Base-by-base conservation (phyloP, 108 stramenopile species). In the Skeletonema grethae region DNA sequence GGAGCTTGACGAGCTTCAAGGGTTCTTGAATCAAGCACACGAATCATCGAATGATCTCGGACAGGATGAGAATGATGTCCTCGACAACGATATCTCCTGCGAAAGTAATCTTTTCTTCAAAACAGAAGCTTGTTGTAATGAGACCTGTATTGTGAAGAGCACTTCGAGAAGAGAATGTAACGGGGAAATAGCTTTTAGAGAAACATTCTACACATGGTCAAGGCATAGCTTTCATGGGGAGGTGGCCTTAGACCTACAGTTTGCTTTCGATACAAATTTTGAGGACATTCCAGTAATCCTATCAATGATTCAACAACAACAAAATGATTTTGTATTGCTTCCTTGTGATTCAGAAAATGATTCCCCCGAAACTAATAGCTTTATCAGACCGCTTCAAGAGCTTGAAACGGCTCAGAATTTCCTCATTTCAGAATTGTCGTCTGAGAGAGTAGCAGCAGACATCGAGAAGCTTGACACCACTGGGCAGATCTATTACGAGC, bases 231-330 rank as follows among this genome's bases (percentile, higher is more conserved):
- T 91, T 59, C 43, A 29, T 13, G 91, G 93, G 6, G 61, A 73
- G 28, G 67, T 92, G 7, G 55, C 72, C 9, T 77, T 94, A 32
- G 85, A 85, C 6, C 55, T 69, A 28, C 73, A 76, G 67, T 29
- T 82, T 25, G 57, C 38, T 7, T 70, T 70, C 29, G 69, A 48
- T 7, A 82, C 89, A 58, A 70, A 69, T n/a, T 84, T 90, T 13
- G 78, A 83, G 45, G 90, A 94, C 32, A 75, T 94, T 5, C 91
- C 91, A 0, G 13, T 64, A 16, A 63, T 89, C 15, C 75, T 94
- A n/a, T 88, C 86, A 16, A 75, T 77, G 46, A 73, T 94, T 20
- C 91, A 91, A 64, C 70, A 85, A 28, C 93, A 94, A 73, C 90
- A 92, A 65, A 82, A 73, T 43, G 57, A 82, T 1, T 74, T 65